phyloP scores from a whole-genome alignment of 1,284 basidiomycete species.

The Cerrena zonata region DNA sequence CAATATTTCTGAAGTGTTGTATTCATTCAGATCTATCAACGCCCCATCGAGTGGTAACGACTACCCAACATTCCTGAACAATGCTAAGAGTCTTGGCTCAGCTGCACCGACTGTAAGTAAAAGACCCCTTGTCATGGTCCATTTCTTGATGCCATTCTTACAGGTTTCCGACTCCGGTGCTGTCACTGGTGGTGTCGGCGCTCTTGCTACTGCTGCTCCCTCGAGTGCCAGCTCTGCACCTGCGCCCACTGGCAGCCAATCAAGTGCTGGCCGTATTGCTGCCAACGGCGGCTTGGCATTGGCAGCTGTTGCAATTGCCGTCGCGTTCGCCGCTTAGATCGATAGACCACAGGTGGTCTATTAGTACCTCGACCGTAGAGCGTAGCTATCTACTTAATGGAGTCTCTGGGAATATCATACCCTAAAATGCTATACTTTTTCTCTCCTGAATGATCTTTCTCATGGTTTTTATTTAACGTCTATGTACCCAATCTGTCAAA shows the following conservation, averaged over 20 bases:
- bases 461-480: too few relatives aligned
- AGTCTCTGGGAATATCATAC: background rate
- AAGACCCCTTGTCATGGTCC: background rate
- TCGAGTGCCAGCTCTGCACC: slow-evolving; percentile 5
- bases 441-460: background rate
- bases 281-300: background rate
- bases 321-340: slow-evolving; percentile 2
- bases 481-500: too few relatives aligned
- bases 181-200: slow-evolving; percentile 36
- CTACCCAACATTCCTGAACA: slow-evolving; percentile 42
- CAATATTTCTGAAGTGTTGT: background rate
- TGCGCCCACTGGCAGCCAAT: background rate
- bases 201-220: slow-evolving; percentile 29
- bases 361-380: background rate
- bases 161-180: slow-evolving; percentile 26
- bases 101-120: slow-evolving; percentile 33
- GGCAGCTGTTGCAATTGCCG: slow-evolving; percentile 1
- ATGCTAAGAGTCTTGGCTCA: slow-evolving; percentile 39
- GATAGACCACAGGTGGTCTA: background rate
- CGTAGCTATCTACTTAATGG: background rate
- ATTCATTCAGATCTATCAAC: slow-evolving; percentile 45
- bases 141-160: background rate
- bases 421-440: background rate
- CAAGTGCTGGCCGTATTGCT: slow-evolving; percentile 1
- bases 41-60: slow-evolving; percentile 51